Percentiles rank a stretch among this genome's conserved stretches.
Evolutionary conservation across 805 yeast genomes (phyloP).

Genomic region (Candida broadrunensis): DNA sequence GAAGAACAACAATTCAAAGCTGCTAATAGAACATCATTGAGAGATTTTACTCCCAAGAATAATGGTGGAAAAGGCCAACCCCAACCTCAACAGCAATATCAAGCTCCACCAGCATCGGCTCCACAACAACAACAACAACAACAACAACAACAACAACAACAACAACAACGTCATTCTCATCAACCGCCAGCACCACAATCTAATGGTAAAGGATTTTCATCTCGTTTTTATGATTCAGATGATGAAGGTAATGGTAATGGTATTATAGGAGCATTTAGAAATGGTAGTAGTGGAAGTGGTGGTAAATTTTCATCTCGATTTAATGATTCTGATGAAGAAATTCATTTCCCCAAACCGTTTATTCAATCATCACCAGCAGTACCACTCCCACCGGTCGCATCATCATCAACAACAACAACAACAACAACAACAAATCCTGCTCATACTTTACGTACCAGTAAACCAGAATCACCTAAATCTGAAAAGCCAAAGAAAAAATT

Average conservation of each 20-base stretch:
- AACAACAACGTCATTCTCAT: slow-evolving; percentile 3
- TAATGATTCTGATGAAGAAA: slow-evolving; percentile 63
- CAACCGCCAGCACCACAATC: not conserved
- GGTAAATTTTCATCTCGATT: slow-evolving; percentile 52
- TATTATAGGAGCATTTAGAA: not conserved
- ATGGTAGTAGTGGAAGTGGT: not conserved
- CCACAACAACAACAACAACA: not conserved
- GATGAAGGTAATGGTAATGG: slow-evolving; percentile 21
- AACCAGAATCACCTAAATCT: not conserved
- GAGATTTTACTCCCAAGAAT: slow-evolving; percentile 3
- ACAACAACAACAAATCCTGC: not conserved
- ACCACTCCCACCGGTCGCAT: not conserved
- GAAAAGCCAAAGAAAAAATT: slow-evolving; percentile 20
- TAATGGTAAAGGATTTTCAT: slow-evolving; percentile 31
- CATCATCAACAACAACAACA: not conserved
- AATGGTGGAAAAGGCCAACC: not conserved
- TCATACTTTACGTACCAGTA: not conserved
- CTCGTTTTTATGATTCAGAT: slow-evolving; percentile 64
- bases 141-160: not conserved
- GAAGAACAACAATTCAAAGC: slow-evolving; percentile 1
- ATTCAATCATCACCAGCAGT: not conserved
- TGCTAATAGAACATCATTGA: slow-evolving; percentile 7
- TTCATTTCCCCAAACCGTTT: slow-evolving; percentile 3
- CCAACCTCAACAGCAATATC: not conserved
- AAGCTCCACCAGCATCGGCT: not conserved